Evolutionary conservation across 73 alveolate genomes (phyloP), one percentile per base, ranked within the genome.

Genomic region (Durusdinium trenchii): DNA sequence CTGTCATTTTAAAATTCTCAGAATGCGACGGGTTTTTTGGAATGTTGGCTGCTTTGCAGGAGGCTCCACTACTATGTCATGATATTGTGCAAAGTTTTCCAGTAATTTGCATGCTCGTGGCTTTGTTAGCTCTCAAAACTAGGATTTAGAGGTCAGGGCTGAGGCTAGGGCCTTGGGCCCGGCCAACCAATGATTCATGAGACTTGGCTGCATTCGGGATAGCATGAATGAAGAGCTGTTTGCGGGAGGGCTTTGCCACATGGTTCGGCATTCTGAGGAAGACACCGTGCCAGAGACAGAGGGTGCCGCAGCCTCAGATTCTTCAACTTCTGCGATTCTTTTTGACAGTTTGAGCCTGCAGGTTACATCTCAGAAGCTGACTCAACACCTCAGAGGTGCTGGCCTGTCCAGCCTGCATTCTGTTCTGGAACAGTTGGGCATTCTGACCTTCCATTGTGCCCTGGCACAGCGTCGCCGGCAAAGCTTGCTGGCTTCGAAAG

Each of bases 371-470:
- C 71, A 46, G 69, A 82, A 82, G 71, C 47, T 82, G 92, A 46
- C 48, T 46, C n/a, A 46, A 48, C 73, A 82, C 48, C 47, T 82
- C 47, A 46, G 71, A 32, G 92, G 48, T 23, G 69, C 67, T 28
- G 92, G 92, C 71, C 69, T 82, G 64, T 47, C 92, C 3, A 47
- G 92, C 92, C 67, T 82, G 5, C 92, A 82, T 14, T 47, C 92
- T 47, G 92, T 82, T n/a, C 48, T 82, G 71, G 92, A 82, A 82
- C 67, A 82, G 36, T 69, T 82, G 92, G 92, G 92, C 30, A 82
- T 82, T 48, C 92, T 82, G 47, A 82, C 92, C 30, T 82, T 48
- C 45, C 46, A 57, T 78, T 78, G 89, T 48, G 92, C 28, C 47
- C 48, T 20, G 69, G 92, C n/a, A 46, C 50, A 10, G 20, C 35